Evolutionary conservation across 768 basidiomycete species (phyloP).

Genomic region (Amanita brunnescens): DNA sequence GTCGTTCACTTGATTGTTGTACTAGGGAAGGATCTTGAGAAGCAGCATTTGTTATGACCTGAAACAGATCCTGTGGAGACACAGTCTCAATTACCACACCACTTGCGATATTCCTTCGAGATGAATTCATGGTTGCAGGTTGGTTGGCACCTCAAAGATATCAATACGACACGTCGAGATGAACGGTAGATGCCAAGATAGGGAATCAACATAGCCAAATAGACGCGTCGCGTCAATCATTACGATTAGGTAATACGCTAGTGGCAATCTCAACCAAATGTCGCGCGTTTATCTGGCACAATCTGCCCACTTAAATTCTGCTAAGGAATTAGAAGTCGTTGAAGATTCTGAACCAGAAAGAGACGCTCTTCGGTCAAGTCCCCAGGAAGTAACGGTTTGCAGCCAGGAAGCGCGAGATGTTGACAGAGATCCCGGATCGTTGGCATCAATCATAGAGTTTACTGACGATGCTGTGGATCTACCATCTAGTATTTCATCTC

Average conservation of each 20-base stretch:
- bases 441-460: constrained; percentile 14
- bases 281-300: neutral
- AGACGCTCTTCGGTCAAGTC: constrained; percentile 19
- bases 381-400: too few relatives aligned
- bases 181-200: neutral
- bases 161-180: too few relatives aligned
- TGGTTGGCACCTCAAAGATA: neutral
- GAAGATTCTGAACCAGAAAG: constrained; percentile 72
- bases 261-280: neutral
- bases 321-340: constrained; percentile 32
- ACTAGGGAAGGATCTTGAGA: constrained; percentile 62
- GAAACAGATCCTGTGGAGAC: constrained; percentile 46
- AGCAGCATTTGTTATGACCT: constrained; percentile 57
- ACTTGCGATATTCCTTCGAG: neutral
- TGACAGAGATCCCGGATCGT: neutral
- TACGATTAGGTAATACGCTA: neutral
- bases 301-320: neutral
- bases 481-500: neutral
- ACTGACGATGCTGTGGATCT: constrained; percentile 11
- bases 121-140: neutral
- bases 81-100: neutral
- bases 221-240: constrained; percentile 7
- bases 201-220: constrained; percentile 2
- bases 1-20: constrained; percentile 41
- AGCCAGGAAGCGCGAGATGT: neutral